A percentile compares a stretch with the other conserved stretches of the same genome.
These are phyloP conservation scores for Solanum rostratum DNA, from an alignment of 257 asterid species.

Conservation along the genomic window DNA sequence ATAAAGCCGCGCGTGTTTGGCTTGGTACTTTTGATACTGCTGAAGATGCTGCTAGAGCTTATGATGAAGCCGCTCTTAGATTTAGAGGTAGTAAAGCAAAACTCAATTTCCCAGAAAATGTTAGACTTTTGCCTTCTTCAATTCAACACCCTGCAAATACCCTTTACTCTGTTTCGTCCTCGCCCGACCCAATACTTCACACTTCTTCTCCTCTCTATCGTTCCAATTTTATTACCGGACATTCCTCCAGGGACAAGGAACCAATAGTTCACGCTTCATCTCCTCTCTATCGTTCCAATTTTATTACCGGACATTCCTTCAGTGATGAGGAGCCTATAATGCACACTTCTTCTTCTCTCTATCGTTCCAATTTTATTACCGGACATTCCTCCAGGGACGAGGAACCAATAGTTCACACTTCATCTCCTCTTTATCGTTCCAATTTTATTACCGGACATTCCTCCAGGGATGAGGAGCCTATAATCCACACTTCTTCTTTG, in stretches of 20 bases:
- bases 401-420: background rate
- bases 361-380: background rate
- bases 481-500: background rate
- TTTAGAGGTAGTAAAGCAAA: slow-evolving; percentile 51
- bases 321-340: background rate
- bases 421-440: background rate
- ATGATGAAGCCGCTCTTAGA: slow-evolving; percentile 40
- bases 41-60: slow-evolving; percentile 45
- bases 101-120: slow-evolving; percentile 54
- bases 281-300: background rate
- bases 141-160: background rate
- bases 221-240: background rate
- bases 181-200: slow-evolving; percentile 13
- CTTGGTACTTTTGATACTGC: slow-evolving; percentile 45
- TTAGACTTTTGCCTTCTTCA: slow-evolving; percentile 4
- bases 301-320: background rate
- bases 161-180: background rate
- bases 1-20: slow-evolving; percentile 48
- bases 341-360: background rate
- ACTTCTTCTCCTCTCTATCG: background rate
- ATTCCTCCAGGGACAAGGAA: background rate
- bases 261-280: background rate
- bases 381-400: background rate
- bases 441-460: background rate
- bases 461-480: background rate